Base-by-base conservation (phyloP, 306 rosid genomes). In the Malus orientalis region DNA sequence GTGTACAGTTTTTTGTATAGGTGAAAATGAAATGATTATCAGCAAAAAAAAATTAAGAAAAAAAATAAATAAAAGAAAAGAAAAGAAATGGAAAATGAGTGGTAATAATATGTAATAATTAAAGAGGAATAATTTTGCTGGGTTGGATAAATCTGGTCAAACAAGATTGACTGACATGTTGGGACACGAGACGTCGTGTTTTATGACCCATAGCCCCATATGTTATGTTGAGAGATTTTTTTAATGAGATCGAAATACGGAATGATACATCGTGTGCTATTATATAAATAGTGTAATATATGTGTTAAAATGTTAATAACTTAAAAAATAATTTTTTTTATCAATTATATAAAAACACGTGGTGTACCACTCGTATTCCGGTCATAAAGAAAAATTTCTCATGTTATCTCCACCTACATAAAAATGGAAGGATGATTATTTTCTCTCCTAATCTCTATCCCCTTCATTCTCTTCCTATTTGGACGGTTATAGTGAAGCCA, bases 101-200 rank as follows among this genome's bases (percentile, higher is more conserved):
- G 49, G 78, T 27, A 75, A 80, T 82, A n/a, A 74, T 68, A 8
- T 18, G 83, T 82, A 77, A 87, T 86, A 76, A 86, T 89, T 62
- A 75, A 82, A 62, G 61, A 71, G 90, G 77, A 77, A 87, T 89
- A 84, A 85, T 85, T 76, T 78, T 76, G 89, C 76, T 82, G 71
- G 86, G 25, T 77, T 59, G 68, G 81, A 74, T 60, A 81, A 84
- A 76, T 88, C 23, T 59, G 61, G 93, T 87, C 90, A 89, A 89
- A 80, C 71, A 44, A 55, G 3, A 82, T 80, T 85, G 93, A 80
- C 91, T 82, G 87, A 82, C 81, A 82, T 62, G 67, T 78, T 51
- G 75, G 73, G 84, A 76, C 80, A 82, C 83, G 68, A 67, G 80
- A 61, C 73, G 70, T 13, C 67, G 84, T 58, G 80, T 68, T 38